These are phyloP conservation scores for Osmanthus fragrans DNA, from an alignment of 257 asterid genomes.

Conservation along the genomic window DNA sequence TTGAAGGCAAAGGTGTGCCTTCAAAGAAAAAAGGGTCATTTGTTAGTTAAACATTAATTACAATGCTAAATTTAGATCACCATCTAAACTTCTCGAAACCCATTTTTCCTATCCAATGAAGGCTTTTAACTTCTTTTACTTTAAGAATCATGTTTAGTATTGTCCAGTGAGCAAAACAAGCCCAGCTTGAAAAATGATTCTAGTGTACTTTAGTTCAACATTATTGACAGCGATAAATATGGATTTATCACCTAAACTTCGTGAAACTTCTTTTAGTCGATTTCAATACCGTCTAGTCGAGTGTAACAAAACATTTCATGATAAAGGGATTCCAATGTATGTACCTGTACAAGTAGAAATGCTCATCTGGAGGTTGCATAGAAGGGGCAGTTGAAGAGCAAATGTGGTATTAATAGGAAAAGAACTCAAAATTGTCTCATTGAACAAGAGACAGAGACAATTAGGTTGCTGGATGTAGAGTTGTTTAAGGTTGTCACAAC, in stretches of 20 bases:
- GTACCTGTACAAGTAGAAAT: conserved; percentile 54
- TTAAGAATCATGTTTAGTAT: no score
- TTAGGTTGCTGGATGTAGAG: conserved; percentile 37
- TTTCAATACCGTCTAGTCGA: not conserved
- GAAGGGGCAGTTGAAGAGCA: conserved; percentile 60
- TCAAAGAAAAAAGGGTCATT: not conserved
- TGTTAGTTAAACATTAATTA: not conserved
- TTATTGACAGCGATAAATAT: no score
- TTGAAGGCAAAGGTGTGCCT: conserved; percentile 40
- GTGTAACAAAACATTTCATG: not conserved
- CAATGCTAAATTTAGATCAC: no score
- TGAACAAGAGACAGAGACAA: conserved; percentile 59
- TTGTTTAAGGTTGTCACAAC: conserved; percentile 51
- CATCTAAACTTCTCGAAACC: no score
- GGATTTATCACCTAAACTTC: no score
- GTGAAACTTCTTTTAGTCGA: no score
- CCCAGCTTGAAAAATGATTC: no score
- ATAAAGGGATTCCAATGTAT: not conserved
- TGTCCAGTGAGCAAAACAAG: no score
- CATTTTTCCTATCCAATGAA: no score
- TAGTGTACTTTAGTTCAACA: no score
- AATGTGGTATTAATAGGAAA: conserved; percentile 57
- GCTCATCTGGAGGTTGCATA: conserved; percentile 44
- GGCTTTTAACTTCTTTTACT: no score
- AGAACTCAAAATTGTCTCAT: conserved; percentile 37